Evolutionary conservation across 176 grass and related monocot genomes (phyloP).

Genomic region (Puya raimondii): DNA sequence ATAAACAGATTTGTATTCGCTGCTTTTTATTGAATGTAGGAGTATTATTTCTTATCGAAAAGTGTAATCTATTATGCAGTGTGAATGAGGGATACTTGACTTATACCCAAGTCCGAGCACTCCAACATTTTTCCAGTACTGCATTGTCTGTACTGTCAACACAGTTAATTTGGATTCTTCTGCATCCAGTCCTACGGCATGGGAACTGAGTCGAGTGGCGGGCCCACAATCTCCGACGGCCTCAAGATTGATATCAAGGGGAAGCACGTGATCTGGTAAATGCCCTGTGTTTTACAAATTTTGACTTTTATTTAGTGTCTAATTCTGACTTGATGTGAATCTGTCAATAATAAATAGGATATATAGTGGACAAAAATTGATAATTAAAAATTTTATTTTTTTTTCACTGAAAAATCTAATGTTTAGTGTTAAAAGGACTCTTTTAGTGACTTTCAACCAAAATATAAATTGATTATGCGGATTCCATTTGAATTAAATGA

Average conservation of each 20-base stretch:
- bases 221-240: constrained; percentile 50
- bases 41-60: constrained; percentile 10
- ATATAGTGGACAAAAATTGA: constrained; percentile 1
- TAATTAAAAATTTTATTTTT: neutral
- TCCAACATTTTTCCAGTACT: constrained; percentile 95
- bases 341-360: neutral
- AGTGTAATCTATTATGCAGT: constrained; percentile 29
- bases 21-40: neutral
- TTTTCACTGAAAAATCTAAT: no score
- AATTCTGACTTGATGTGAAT: no score
- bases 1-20: neutral
- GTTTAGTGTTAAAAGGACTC: no score
- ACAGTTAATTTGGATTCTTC: constrained; percentile 69
- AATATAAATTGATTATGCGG: no score
- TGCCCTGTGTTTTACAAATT: neutral
- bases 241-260: constrained; percentile 70
- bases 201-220: constrained; percentile 57
- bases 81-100: constrained; percentile 93
- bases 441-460: no score
- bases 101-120: constrained; percentile 58
- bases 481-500: no score
- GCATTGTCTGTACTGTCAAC: constrained; percentile 84
- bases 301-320: no score
- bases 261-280: constrained; percentile 76
- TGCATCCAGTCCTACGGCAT: constrained; percentile 78